Conservation (phyloP, 2,329 filamentous ascomycete genomes). For the Clonostachys solani region DNA sequence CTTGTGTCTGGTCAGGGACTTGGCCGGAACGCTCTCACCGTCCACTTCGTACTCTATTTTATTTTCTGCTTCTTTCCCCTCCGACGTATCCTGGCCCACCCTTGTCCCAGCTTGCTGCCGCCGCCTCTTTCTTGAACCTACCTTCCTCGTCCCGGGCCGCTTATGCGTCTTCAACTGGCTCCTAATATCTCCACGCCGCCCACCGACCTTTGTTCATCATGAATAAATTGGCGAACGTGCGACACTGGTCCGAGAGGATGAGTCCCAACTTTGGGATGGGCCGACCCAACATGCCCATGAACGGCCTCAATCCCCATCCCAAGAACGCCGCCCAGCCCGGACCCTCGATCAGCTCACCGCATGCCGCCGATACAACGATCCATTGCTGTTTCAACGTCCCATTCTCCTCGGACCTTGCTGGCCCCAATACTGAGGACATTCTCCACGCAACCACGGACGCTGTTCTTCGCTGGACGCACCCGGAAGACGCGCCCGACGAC, state of each 20-base stretch:
- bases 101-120: slow-evolving; percentile 6
- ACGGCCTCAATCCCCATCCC: slow-evolving; percentile 51
- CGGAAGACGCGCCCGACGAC: slow-evolving; percentile 79
- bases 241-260: slow-evolving; percentile 69
- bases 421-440: slow-evolving; percentile 91
- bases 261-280: slow-evolving; percentile 65
- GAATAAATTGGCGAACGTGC: slow-evolving; percentile 70
- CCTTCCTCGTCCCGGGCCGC: slow-evolving; percentile 21
- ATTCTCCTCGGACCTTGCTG: slow-evolving; percentile 86
- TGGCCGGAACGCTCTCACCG: background rate
- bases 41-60: slow-evolving; percentile 6
- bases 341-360: slow-evolving; percentile 60
- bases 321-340: slow-evolving; percentile 49
- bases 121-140: slow-evolving; percentile 15
- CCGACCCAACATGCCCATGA: slow-evolving; percentile 50
- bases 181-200: slow-evolving; percentile 18
- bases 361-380: slow-evolving; percentile 71
- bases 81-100: slow-evolving; percentile 12
- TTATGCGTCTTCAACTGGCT: slow-evolving; percentile 33
- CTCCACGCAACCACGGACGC: slow-evolving; percentile 87
- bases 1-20: slow-evolving; percentile 2
- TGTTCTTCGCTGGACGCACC: slow-evolving; percentile 88
- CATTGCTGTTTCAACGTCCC: slow-evolving; percentile 97
- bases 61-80: slow-evolving; percentile 16
- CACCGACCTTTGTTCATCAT: slow-evolving; percentile 37